Evolutionary conservation across 495 filamentous ascomycete genomes (phyloP), one percentile per base, ranked within the genome.

Genomic region (Penicillium bialowiezense): DNA sequence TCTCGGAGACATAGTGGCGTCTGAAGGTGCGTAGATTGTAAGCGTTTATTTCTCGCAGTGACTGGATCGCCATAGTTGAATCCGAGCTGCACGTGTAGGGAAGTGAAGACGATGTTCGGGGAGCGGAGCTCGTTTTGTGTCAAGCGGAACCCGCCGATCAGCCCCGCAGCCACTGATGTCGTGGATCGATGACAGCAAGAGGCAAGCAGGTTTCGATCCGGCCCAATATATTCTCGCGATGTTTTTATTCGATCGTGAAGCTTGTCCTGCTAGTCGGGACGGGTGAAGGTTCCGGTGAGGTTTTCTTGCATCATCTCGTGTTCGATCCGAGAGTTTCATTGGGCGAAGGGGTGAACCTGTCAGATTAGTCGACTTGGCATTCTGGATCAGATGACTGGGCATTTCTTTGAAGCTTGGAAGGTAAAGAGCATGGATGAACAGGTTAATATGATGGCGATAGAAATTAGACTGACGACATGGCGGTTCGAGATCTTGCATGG

Each of bases 1-100:
- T 84, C 72, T 97, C 92, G 20, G 85, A 74, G 14, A 90, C 70
- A 56, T 89, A 88, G 34, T 79, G 68, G 9, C 44, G 55, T 28
- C 65, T 71, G 54, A 89, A 68, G 14, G 62, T 70, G n/a, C 54
- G 53, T 10, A 70, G 20, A 44, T 73, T 73, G 24, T 71, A 50
- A 1, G 44, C 40, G 33, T 61, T 62, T 34, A 73, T 68, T 38
- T 68, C 62, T 8, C 63, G 62, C 17, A 72, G 43, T 4, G 63
- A 59, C 40, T 56, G 51, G 17, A 52, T 52, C 1, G 65, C 60
- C 68, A 72, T 73, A 37, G 15, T 47, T 17, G n/a, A 33, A 28
- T 44, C 24, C 1, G 28, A 12, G 31, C 10, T 35, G 20, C 6
- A 24, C n/a, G n/a, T 44, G 46, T 15, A 18, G 19, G 12, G 35